Evolutionary conservation across 441 rosid genomes (phyloP).

Genomic region (Brassica hybrid): DNA sequence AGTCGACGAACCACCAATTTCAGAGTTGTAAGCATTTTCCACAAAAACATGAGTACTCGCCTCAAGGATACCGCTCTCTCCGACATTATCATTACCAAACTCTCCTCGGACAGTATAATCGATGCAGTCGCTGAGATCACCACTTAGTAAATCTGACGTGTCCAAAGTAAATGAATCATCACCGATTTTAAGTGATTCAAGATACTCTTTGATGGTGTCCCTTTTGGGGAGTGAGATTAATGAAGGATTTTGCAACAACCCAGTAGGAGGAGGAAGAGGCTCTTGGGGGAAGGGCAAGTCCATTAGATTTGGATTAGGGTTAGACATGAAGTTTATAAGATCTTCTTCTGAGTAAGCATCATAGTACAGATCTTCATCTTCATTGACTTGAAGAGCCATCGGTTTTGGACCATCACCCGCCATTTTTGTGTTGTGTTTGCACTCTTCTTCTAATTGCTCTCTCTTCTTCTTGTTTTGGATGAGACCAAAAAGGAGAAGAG

Average conservation of each 20-base stretch:
- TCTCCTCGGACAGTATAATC: conserved; percentile 3
- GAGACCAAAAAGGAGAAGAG: conserved; percentile 7
- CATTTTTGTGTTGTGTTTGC: conserved; percentile 14
- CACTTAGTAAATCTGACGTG: not conserved
- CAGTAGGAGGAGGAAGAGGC: not conserved
- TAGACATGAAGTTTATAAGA: conserved; percentile 23
- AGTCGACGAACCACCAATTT: conserved; percentile 21
- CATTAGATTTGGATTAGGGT: conserved; percentile 30
- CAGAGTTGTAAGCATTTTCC: not conserved
- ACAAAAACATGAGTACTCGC: conserved; percentile 14
- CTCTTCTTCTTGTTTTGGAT: not conserved
- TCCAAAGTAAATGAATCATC: conserved; percentile 29
- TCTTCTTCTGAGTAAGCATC: conserved; percentile 47
- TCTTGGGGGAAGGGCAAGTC: conserved; percentile 32
- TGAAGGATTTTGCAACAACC: too few relatives aligned
- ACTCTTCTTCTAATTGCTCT: conserved; percentile 2
- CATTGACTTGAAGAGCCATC: not conserved
- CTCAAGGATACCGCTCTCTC: not conserved
- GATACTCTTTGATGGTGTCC: conserved; percentile 11
- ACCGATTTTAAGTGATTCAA: not conserved
- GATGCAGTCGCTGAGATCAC: not conserved
- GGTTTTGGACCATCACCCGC: conserved; percentile 8
- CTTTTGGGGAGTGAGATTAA: not conserved
- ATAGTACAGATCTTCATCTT: conserved; percentile 26
- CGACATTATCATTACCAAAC: conserved; percentile 13